Conservation (phyloP, 768 basidiomycete species). For the Naganishia antarctica region DNA sequence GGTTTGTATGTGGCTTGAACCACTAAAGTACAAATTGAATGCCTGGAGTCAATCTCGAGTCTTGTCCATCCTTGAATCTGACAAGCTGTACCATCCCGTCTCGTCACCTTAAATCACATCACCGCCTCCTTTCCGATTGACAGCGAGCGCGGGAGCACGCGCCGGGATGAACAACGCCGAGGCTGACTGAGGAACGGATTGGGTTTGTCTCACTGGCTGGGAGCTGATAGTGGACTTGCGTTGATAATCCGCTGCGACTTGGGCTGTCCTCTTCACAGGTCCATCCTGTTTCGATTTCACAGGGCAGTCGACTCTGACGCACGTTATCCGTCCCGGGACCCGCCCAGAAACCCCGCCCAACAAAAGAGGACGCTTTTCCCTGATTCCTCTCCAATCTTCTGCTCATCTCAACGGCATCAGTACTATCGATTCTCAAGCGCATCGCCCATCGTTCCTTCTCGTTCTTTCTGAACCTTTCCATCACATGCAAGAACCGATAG, state of each 20-base stretch:
- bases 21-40: too few relatives aligned
- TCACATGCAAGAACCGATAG: slow-evolving; percentile 15
- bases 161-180: slow-evolving; percentile 18
- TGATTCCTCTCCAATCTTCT: neutral
- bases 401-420: neutral
- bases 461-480: neutral
- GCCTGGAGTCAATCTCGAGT: too few relatives aligned
- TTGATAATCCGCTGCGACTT: too few relatives aligned
- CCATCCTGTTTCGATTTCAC: too few relatives aligned
- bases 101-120: neutral
- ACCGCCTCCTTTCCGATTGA: neutral
- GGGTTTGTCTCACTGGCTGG: neutral
- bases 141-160: too few relatives aligned
- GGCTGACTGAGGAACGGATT: neutral
- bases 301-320: too few relatives aligned
- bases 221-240: too few relatives aligned
- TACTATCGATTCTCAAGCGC: too few relatives aligned
- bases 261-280: too few relatives aligned
- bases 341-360: too few relatives aligned
- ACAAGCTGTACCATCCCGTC: neutral
- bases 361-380: slow-evolving; percentile 2
- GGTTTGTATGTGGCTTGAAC: too few relatives aligned
- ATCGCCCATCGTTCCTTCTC: neutral
- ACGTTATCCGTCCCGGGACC: neutral
- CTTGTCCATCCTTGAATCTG: too few relatives aligned